These are phyloP conservation scores for Spencermartinsiella europaea DNA, from an alignment of 805 yeast genomes.

Conservation along the genomic window DNA sequence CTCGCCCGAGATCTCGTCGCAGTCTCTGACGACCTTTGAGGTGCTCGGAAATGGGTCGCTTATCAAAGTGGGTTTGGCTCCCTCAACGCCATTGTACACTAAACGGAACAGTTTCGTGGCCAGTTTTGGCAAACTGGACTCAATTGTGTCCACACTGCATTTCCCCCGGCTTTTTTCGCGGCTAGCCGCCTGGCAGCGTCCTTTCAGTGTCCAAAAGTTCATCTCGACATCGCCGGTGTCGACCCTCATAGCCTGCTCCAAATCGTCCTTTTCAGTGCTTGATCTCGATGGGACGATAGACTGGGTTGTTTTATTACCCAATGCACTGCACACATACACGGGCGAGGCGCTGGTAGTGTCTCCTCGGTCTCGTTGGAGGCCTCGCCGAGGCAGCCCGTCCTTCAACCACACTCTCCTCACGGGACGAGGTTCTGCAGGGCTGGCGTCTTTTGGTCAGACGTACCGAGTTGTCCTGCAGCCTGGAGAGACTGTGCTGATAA, in stretches of 20 bases:
- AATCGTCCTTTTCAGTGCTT: slow-evolving; percentile 32
- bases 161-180: slow-evolving; percentile 6
- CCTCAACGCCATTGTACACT: slow-evolving; percentile 35
- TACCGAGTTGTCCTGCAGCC: slow-evolving; percentile 35
- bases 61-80: slow-evolving; percentile 39
- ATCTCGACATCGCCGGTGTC: slow-evolving; percentile 28
- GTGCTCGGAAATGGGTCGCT: slow-evolving; percentile 15
- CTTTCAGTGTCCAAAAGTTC: slow-evolving; percentile 17
- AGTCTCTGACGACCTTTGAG: background rate
- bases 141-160: slow-evolving; percentile 7
- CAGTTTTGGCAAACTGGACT: slow-evolving; percentile 17
- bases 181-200: background rate
- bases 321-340: slow-evolving; percentile 42
- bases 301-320: slow-evolving; percentile 40
- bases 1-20: too few species aligned
- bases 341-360: slow-evolving; percentile 32
- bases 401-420: slow-evolving; percentile 32
- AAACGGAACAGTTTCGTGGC: slow-evolving; percentile 40
- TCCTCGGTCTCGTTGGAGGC: slow-evolving; percentile 24
- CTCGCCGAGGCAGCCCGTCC: slow-evolving; percentile 10
- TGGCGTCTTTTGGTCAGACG: slow-evolving; percentile 36
- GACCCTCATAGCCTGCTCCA: slow-evolving; percentile 25
- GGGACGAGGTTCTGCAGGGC: slow-evolving; percentile 44
- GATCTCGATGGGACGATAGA: slow-evolving; percentile 36
- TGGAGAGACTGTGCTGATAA: slow-evolving; percentile 38